Percentiles rank a stretch among this genome's conserved stretches.
Evolutionary conservation across 176 grass and related monocot species (phyloP).

Genomic region (Aegilops umbellulata): DNA sequence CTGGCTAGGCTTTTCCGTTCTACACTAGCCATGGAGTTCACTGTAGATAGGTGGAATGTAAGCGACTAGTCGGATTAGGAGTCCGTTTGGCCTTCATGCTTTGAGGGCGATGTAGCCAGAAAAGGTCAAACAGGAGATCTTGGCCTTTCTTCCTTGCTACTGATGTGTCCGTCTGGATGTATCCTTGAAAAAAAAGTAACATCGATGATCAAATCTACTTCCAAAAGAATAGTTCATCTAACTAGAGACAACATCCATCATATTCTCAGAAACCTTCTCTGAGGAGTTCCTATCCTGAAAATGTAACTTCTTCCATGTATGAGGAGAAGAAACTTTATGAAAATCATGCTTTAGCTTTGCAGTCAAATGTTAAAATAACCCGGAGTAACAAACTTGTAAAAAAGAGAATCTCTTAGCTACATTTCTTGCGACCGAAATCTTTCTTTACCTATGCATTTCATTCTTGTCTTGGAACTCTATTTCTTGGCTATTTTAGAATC

Average conservation of each 20-base stretch:
- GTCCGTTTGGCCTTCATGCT: no score
- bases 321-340: neutral
- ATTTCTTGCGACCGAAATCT: neutral
- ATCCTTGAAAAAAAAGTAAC: neutral
- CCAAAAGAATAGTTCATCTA: neutral
- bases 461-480: neutral
- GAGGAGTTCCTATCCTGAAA: slow-evolving; percentile 6
- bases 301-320: neutral
- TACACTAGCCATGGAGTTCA: no score
- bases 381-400: neutral
- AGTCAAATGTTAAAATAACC: neutral
- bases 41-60: no score
- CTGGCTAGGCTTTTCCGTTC: no score
- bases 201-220: slow-evolving; percentile 7
- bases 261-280: neutral
- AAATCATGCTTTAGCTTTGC: neutral
- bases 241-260: neutral
- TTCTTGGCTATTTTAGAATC: slow-evolving; percentile 7
- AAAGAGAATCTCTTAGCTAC: neutral
- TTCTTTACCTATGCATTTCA: neutral
- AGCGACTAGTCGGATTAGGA: no score
- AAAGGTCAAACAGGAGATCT: neutral
- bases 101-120: neutral
- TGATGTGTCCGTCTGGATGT: neutral
- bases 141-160: neutral